Evolutionary conservation across 2,329 filamentous ascomycete species (phyloP), one percentile per base, ranked within the genome.

Genomic region (Nigrospora oryzae): DNA sequence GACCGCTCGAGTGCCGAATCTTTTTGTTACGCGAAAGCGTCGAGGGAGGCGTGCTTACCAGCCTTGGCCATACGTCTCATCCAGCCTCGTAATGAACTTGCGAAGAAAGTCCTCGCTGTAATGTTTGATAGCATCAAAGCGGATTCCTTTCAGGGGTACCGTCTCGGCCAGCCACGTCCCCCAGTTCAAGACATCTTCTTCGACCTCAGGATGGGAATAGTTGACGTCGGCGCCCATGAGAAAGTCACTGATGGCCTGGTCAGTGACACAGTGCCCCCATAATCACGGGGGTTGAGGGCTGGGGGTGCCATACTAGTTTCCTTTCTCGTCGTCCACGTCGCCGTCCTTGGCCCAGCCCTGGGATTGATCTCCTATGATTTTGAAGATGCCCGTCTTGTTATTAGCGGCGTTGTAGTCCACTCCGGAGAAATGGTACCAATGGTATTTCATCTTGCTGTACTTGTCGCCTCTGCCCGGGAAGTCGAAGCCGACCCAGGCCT

Each of bases 401-500:
- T 69, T 60, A 4, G 47, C 47, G 10, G 77, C 71, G 54, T 86
- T 77, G 62, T 74, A 86, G 55, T 86, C 83, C 0, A 81, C 80
- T 1, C 82, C 83, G 12, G 67, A 78, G 62, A 86, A 86, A 60
- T 86, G 82, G 44, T 79, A 62, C 69, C 75, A 83, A 52, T 76
- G 73, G 62, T 84, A 87, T 50, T 79, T 82, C 63, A 80, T 65
- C 0, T 63, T 51, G 40, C 77, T 83, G 57, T 86, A 81, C 51
- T 66, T 69, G 31, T 75, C 71, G 1, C 73, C 72, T 8, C 84
- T 71, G 0, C 79, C 81, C 0, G 74, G 67, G 49, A 86, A 87
- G 44, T 81, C 71, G 54, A 83, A 87, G 2, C 77, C 76, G 14
- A 83, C 68, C 83, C 83, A 86, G 0, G 74, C 79, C 48, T 81